phyloP scores from a whole-genome alignment of 1,284 basidiomycete species.

The Gymnopus androsaceus region DNA sequence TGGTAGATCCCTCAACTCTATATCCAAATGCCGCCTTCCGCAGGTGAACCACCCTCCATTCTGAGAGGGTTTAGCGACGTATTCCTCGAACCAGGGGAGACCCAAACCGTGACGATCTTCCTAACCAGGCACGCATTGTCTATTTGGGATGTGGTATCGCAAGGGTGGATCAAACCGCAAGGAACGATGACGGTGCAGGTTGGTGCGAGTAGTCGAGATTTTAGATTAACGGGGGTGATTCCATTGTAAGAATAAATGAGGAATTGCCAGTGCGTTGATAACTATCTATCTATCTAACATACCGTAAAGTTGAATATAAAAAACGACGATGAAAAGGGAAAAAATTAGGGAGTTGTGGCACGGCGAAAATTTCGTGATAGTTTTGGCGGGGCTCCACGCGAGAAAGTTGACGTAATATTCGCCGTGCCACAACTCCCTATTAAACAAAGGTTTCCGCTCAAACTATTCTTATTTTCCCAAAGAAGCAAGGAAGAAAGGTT shows the following conservation, averaged over 20 bases:
- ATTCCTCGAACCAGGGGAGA: slow-evolving; percentile 37
- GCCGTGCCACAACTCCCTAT: no score
- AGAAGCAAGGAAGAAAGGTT: no score
- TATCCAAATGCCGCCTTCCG: slow-evolving; percentile 39
- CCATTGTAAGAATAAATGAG: background rate
- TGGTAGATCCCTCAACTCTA: slow-evolving; percentile 46
- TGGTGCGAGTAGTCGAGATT: slow-evolving; percentile 57
- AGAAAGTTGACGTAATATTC: no score
- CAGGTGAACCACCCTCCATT: slow-evolving; percentile 44
- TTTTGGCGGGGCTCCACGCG: no score
- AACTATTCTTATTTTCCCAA: no score
- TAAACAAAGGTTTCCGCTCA: no score
- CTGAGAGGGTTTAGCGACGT: slow-evolving; percentile 49
- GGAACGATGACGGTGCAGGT: slow-evolving; percentile 47
- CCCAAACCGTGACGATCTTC: slow-evolving; percentile 35
- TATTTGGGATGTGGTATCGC: slow-evolving; percentile 47
- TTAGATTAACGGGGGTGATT: slow-evolving; percentile 1
- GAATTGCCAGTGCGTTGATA: no score
- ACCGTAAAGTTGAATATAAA: no score
- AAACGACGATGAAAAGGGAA: no score
- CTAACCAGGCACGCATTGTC: slow-evolving; percentile 47
- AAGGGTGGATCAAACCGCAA: slow-evolving; percentile 53
- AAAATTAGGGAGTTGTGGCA: no score
- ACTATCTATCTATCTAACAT: no score
- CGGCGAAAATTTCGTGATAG: no score